Evolutionary conservation across 352 stramenopile species (phyloP), one percentile per base, ranked within the genome.

Genomic region (Phytopythium montanum): DNA sequence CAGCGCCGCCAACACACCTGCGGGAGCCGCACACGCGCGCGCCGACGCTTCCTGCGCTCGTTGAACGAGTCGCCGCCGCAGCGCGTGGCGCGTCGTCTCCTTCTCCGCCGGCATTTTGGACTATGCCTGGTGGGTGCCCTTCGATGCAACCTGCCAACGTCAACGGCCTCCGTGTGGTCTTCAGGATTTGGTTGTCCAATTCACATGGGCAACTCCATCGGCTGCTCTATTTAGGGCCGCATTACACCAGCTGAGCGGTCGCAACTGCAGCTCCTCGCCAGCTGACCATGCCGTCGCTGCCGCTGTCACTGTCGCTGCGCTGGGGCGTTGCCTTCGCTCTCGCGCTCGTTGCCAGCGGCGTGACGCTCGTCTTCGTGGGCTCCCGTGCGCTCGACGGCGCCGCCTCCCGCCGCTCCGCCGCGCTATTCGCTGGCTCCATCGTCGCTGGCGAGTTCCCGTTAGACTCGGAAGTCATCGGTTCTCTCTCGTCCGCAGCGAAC

Each of bases 361-460:
- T 74, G 14, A 51, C 33, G 28, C 64, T 77, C 33, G 59, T 77
- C 12, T 38, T 75, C 28, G 50, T 72, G 5, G 64, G 70, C 13
- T 56, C 68, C 12, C 64, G 63, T 5, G 66, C 56, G n/a, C 69
- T 59, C 23, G 52, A 68, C 10, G 33, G 49, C 9, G 57, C 23
- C 5, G 16, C 49, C 13, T 39, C 60, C 23, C 29, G 41, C 13
- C 55, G 62, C 19, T 25, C 51, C 1, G 56, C 52, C 12, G 28
- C 54, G n/a, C 19, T 76, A 3, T 73, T 66, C 59, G 56, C 64
- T 26, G 72, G 66, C 49, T 58, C 69, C 16, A 46, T 54, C 14
- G 16, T 36, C 14, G 19, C 38, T 9, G 38, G 38, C 3, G 19
- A 25, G 12, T 5, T 6, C 5, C 3, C 21, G 14, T 36, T 16